These are phyloP conservation scores for Leccinum griseonigrum DNA, from an alignment of 1,284 basidiomycete genomes.

Conservation along the genomic window DNA sequence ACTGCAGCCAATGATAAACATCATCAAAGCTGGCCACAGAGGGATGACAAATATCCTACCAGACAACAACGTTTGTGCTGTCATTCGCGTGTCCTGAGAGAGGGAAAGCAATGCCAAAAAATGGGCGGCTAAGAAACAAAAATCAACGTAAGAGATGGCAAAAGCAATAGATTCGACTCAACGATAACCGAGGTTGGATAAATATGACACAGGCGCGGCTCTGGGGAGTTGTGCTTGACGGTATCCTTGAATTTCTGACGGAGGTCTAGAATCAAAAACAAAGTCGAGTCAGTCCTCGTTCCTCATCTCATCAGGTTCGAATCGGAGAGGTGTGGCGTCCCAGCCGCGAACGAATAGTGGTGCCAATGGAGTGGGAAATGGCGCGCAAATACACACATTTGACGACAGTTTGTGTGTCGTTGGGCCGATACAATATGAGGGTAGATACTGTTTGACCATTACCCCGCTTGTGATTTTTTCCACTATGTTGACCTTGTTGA, in stretches of 20 bases:
- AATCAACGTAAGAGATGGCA: slow-evolving; percentile 1
- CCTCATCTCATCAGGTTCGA: background rate
- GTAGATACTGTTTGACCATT: slow-evolving; percentile 50
- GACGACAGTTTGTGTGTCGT: slow-evolving; percentile 41
- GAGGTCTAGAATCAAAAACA: slow-evolving; percentile 31
- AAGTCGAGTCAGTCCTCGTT: background rate
- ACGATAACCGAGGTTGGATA: slow-evolving; percentile 63
- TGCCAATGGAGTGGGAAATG: background rate
- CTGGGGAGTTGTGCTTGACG: slow-evolving; percentile 46
- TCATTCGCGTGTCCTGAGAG: slow-evolving; percentile 42
- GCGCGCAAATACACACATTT: slow-evolving; percentile 38
- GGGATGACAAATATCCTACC: slow-evolving; percentile 26
- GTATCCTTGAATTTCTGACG: slow-evolving; percentile 59
- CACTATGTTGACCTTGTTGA: slow-evolving; percentile 64
- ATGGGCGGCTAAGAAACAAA: background rate
- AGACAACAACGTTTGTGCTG: slow-evolving; percentile 37
- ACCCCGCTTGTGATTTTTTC: slow-evolving; percentile 53
- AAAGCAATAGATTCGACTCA: slow-evolving; percentile 27
- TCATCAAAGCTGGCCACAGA: background rate
- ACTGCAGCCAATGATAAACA: slow-evolving; percentile 32
- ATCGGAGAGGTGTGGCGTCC: too few species aligned
- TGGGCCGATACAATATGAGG: slow-evolving; percentile 61
- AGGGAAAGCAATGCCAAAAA: background rate
- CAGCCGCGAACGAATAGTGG: background rate
- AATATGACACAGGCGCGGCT: slow-evolving; percentile 49